Evolutionary conservation across 2,329 filamentous ascomycete species (phyloP).

Genomic region (Corynespora cassiicola): DNA sequence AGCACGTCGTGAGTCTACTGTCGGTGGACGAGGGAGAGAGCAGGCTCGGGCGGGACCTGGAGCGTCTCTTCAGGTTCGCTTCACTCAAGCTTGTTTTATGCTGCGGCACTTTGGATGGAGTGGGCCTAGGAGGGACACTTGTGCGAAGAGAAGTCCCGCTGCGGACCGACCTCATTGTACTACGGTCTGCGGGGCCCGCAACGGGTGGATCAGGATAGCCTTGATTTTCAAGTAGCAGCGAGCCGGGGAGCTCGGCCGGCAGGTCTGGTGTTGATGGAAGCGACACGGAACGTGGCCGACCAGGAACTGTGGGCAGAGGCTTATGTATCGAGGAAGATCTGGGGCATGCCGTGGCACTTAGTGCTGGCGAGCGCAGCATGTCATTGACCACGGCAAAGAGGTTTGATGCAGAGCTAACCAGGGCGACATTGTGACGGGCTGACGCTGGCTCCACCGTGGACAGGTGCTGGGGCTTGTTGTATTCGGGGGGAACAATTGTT

Average conservation of each 20-base stretch:
- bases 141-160: slow-evolving; percentile 28
- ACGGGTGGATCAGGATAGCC: slow-evolving; percentile 28
- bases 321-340: slow-evolving; percentile 38
- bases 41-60: slow-evolving; percentile 24
- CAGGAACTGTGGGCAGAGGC: slow-evolving; percentile 41
- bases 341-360: slow-evolving; percentile 36
- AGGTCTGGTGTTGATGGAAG: slow-evolving; percentile 47
- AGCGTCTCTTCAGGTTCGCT: slow-evolving; percentile 22
- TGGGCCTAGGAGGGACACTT: slow-evolving; percentile 20
- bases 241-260: slow-evolving; percentile 23
- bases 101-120: slow-evolving; percentile 24
- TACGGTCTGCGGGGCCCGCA: slow-evolving; percentile 21
- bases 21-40: slow-evolving; percentile 28
- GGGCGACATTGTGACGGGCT: slow-evolving; percentile 34
- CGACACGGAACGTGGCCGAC: slow-evolving; percentile 49
- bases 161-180: slow-evolving; percentile 34
- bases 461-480: slow-evolving; percentile 21
- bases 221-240: slow-evolving; percentile 39
- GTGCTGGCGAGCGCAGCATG: slow-evolving; percentile 49
- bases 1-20: slow-evolving; percentile 29
- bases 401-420: slow-evolving; percentile 38
- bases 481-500: slow-evolving; percentile 32
- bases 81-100: slow-evolving; percentile 33
- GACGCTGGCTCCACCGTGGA: slow-evolving; percentile 29
- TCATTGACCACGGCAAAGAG: slow-evolving; percentile 51